Evolutionary conservation across 495 filamentous ascomycete genomes (phyloP), one percentile per base, ranked within the genome.

Genomic region (Neurospora sp.): DNA sequence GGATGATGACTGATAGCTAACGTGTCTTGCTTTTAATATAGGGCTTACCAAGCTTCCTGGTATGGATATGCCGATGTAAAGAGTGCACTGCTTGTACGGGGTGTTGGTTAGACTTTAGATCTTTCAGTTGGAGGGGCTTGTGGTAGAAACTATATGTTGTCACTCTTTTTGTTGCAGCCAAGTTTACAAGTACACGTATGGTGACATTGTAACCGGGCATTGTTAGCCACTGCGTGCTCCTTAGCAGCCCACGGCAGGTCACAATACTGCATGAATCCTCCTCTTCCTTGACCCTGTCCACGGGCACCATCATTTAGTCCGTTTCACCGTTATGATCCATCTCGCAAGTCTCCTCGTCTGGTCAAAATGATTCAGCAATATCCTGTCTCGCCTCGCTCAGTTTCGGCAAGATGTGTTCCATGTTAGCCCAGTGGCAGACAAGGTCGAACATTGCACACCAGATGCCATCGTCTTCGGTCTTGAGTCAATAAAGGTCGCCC

Each of bases 41-140:
- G 66, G 72, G 74, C 78, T 82, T 69, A 77, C 73, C 21, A 74
- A 74, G 71, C 76, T 78, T 17, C 76, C 76, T 38, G 76, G 74
- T 69, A 43, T 74, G 24, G 74, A 75, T 70, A 75, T 75, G 74
- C 71, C 71, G 28, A 75, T 75, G 74, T 75, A 69, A 74, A 66
- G 34, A 15, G 13, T 13, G 11, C 13, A 1, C 24, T 59, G 4
- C 11, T 66, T 34, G 13, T 19, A 19, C 34, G 24, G 7, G 28
- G 24, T 24, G 3, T 66, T 34, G 6, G 15, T 17, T 34, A 34
- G 28, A 36, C 7, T 36, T 34, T 4, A 0, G 11, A 59, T 45
- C 48, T 28, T 59, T 59, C 8, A 39, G 10, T 39, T 39, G 21
- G 48, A 24, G 21, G 48, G 10, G 38, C 38, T 39, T 11, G 45